These are phyloP conservation scores for Orbilia oligospora DNA, from an alignment of 2,329 filamentous ascomycete genomes.

Conservation along the genomic window DNA sequence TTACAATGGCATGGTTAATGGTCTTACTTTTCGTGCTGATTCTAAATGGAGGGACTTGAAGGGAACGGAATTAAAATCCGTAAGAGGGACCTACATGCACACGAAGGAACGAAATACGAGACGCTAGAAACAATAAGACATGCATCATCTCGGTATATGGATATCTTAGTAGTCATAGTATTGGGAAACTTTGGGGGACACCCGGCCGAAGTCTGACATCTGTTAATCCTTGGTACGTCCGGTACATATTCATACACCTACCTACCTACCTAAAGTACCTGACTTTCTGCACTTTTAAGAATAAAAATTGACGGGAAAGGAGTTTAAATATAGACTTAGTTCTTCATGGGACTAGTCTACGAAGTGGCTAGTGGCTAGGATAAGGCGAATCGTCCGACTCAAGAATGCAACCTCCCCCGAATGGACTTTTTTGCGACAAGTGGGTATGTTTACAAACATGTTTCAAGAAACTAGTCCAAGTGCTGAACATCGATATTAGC, in stretches of 20 bases:
- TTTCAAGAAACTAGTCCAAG: not conserved
- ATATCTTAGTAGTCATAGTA: not conserved
- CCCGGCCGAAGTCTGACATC: not conserved
- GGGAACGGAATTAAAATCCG: conserved; percentile 1
- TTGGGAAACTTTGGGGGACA: not conserved
- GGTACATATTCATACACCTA: not conserved
- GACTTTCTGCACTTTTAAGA: not conserved
- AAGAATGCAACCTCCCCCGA: conserved; percentile 13
- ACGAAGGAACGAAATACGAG: not conserved
- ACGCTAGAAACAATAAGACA: not conserved
- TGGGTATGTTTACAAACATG: conserved; percentile 1
- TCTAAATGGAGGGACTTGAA: not conserved
- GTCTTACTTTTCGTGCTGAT: not conserved
- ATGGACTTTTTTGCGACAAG: not conserved
- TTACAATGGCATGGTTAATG: no score
- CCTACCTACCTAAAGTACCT: no score
- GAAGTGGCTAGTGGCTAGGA: no score
- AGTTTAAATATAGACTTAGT: conserved; percentile 11
- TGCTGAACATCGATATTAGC: no score
- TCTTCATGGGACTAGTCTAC: not conserved
- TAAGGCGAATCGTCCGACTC: not conserved
- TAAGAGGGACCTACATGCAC: not conserved
- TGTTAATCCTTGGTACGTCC: not conserved
- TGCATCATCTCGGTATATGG: not conserved
- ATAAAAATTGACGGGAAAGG: not conserved